Conservation (phyloP, 345 rosid genomes). For the Turnera subulata region DNA sequence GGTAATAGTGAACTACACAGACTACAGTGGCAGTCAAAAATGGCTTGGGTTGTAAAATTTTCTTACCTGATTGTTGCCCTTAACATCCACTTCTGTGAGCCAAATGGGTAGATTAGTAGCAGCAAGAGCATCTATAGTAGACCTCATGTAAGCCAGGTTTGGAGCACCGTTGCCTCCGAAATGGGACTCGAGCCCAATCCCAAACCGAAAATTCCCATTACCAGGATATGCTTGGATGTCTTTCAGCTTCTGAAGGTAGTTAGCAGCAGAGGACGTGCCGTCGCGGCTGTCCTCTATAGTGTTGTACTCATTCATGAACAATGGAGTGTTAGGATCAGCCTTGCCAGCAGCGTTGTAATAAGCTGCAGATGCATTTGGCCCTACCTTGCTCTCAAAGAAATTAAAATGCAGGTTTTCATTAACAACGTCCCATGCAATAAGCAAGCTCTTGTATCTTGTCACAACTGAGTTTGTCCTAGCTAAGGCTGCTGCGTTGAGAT, state of each 20-base stretch:
- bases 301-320: conserved; percentile 68
- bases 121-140: conserved; percentile 56
- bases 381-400: conserved; percentile 56
- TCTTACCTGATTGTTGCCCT: conserved; percentile 35
- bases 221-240: conserved; percentile 27
- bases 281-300: conserved; percentile 60
- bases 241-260: conserved; percentile 45
- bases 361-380: conserved; percentile 29
- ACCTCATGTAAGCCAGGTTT: conserved; percentile 60
- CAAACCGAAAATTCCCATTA: conserved; percentile 24
- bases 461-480: conserved; percentile 42
- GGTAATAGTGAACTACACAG: too few species aligned
- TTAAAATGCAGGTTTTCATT: conserved; percentile 61
- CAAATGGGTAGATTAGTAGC: conserved; percentile 52
- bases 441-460: conserved; percentile 49
- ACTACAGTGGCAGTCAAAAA: too few species aligned
- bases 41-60: too few species aligned
- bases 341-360: conserved; percentile 32
- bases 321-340: conserved; percentile 22
- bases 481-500: conserved; percentile 30
- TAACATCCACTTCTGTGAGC: conserved; percentile 80
- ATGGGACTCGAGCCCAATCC: conserved; percentile 76
- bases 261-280: conserved; percentile 28
- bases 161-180: conserved; percentile 39
- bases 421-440: conserved; percentile 71